Base-by-base conservation (phyloP, 2,329 filamentous ascomycete genomes). In the Clonostachys rosea region DNA sequence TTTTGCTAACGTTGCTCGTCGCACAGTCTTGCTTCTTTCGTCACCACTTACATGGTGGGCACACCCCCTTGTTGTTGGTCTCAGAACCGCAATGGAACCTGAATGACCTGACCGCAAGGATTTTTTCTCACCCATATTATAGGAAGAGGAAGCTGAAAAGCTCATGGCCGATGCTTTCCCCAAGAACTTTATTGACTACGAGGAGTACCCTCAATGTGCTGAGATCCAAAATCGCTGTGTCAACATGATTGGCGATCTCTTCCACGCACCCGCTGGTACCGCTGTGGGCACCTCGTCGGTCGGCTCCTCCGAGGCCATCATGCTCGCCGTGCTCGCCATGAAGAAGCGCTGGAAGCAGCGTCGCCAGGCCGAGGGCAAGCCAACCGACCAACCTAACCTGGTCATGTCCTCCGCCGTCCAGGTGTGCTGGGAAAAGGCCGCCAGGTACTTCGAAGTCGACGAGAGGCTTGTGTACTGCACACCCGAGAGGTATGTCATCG, bases 381-480 rank as follows among this genome's bases (percentile, higher is more conserved):
- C 90, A 47, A 80, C 67, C 50, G 88, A 91, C 52, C 79, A 79
- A 41, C 92, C 92, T 47, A 97, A 97, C 70, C 86, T 97, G 51
- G 74, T 97, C 74, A 96, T 97, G 92, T 94, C 89, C 58, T 90
- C 89, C 24, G 91, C 92, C 34, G 92, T 96, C 3, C 92, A 97
- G 70, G 92, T 96, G 39, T 96, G 91, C 76, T 96, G 91, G 91
- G 91, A 96, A 68, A 96, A 96, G 74, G 86, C 87, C 1, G 83
- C 86, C 5, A 79, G 90, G 45, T 95, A 95, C 72, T 94, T 95
- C 58, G 92, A 97, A 59, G 81, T 96, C 40, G 92, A 96, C 56
- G 91, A 96, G 74, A 89, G 88, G 69, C 91, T 79, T 9, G 80
- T 85, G 34, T 83, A 80, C 65, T 86, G 82, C 66, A 78, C 78